Conservation (phyloP, 1,139 yeast species). For the Trichomonascaceae sp. region DNA sequence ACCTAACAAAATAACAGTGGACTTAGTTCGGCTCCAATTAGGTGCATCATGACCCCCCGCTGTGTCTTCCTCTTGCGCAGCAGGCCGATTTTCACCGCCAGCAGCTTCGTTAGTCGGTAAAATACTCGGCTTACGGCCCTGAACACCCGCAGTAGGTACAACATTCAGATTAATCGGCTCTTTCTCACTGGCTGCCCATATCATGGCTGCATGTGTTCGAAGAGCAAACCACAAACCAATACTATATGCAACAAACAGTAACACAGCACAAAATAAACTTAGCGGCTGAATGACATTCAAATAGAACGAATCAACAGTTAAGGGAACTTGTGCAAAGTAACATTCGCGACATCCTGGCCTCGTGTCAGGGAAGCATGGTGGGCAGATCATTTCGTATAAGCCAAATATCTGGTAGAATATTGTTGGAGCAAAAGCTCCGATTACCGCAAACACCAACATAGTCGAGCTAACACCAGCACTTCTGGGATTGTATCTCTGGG, state of each 20-base stretch:
- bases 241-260: constrained; percentile 77
- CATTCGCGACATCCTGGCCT: constrained; percentile 52
- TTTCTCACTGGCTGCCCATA: constrained; percentile 58
- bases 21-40: constrained; percentile 86
- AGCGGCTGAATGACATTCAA: constrained; percentile 68
- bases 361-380: constrained; percentile 38
- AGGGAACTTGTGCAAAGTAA: constrained; percentile 71
- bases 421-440: constrained; percentile 92
- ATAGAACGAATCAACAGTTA: constrained; percentile 58
- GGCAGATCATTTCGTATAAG: constrained; percentile 71
- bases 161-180: constrained; percentile 5
- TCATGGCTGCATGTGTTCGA: constrained; percentile 92
- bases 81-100: constrained; percentile 2
- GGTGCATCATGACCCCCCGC: constrained; percentile 92
- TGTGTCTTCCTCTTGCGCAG: constrained; percentile 8
- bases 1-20: constrained; percentile 73
- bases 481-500: constrained; percentile 91
- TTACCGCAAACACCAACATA: constrained; percentile 84
- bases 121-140: constrained; percentile 15
- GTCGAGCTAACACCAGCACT: constrained; percentile 97
- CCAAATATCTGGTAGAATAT: constrained; percentile 88
- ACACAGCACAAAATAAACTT: constrained; percentile 70
- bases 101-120: constrained; percentile 11
- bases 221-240: constrained; percentile 90
- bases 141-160: constrained; percentile 4